Evolutionary conservation across 129 eudicot species (phyloP).

Genomic region (Daucus carota): DH1_v3.0 NC_030384.2:32949001-32949500

Average conservation of each 20-base stretch:
- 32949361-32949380: constrained; percentile 52
- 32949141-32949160: constrained; percentile 40
- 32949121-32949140: constrained; percentile 33
- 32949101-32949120: constrained; percentile 45
- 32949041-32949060: constrained; percentile 32
- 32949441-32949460: constrained; percentile 65
- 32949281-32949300: constrained; percentile 58
- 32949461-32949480: constrained; percentile 54
- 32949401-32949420: constrained; percentile 47
- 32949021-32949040: constrained; percentile 44
- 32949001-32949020: constrained; percentile 57
- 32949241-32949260: constrained; percentile 55
- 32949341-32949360: constrained; percentile 47
- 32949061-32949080: constrained; percentile 37
- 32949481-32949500: constrained; percentile 38
- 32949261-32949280: constrained; percentile 38
- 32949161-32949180: constrained; percentile 61
- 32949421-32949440: constrained; percentile 35
- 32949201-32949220: constrained; percentile 62
- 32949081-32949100: constrained; percentile 62
- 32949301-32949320: constrained; percentile 47
- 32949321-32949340: constrained; percentile 64
- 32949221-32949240: constrained; percentile 71
- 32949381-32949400: constrained; percentile 77
- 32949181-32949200: constrained; percentile 45